phyloP scores from a whole-genome alignment of 1,284 basidiomycete species.

The Gomphus sp. region DNA sequence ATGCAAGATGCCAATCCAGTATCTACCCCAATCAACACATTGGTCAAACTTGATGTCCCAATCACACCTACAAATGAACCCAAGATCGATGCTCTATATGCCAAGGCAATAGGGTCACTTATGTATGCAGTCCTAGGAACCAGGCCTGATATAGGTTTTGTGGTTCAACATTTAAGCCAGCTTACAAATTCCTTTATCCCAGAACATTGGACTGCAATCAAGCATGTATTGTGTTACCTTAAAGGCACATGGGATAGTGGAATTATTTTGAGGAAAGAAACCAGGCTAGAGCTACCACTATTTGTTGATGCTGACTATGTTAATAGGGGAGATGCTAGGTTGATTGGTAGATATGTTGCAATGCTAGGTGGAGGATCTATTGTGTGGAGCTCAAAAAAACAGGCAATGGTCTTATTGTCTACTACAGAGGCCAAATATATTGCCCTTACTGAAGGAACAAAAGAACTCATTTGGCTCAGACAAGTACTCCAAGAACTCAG shows the following conservation, averaged over 20 bases:
- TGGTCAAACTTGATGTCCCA: conserved; percentile 12
- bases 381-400: no score
- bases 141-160: no score
- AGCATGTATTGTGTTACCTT: no score
- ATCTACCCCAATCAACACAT: conserved; percentile 5
- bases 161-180: conserved; percentile 20
- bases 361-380: no score
- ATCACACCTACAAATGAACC: no score
- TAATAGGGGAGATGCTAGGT: no score
- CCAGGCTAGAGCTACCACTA: conserved; percentile 5
- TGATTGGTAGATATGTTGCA: no score
- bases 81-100: conserved; percentile 17
- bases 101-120: conserved; percentile 18
- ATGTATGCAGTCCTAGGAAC: no score
- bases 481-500: conserved; percentile 11
- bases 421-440: conserved; percentile 17
- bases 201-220: no score
- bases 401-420: conserved; percentile 5
- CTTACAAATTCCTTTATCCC: conserved; percentile 21
- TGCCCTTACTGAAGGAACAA: conserved; percentile 14
- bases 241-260: no score
- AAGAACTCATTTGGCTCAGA: conserved; percentile 16
- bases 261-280: no score
- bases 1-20: conserved; percentile 10
- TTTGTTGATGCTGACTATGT: conserved; percentile 5